A percentile compares a stretch with the other conserved stretches of the same genome.
Conservation (phyloP, 345 rosid genomes). For the Eucalyptus sp. region DNA sequence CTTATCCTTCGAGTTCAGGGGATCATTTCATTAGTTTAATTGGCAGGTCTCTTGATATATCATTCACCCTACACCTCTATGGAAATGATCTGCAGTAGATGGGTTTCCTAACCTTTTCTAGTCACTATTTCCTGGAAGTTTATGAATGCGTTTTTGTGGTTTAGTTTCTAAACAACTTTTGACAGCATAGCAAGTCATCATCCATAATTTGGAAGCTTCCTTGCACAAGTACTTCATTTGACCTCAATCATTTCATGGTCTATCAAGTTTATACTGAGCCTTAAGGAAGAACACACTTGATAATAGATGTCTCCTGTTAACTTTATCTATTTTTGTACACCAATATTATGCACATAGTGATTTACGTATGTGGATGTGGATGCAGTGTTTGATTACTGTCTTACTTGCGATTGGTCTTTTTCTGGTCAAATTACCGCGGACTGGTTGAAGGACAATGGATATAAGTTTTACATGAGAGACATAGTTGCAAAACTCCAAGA, state of each 20-base stretch:
- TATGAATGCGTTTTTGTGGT: neutral
- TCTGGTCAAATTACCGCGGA: neutral
- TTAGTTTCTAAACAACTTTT: neutral
- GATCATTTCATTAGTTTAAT: neutral
- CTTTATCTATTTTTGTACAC: neutral
- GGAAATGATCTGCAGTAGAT: neutral
- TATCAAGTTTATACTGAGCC: neutral
- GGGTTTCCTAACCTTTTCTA: neutral
- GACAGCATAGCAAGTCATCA: neutral
- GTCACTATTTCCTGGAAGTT: neutral
- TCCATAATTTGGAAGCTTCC: neutral
- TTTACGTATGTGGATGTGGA: neutral
- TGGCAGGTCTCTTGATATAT: neutral
- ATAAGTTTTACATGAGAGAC: constrained; percentile 48
- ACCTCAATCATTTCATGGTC: neutral
- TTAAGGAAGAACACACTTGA: neutral
- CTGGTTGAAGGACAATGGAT: constrained; percentile 43
- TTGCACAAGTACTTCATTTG: neutral
- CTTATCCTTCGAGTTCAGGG: neutral
- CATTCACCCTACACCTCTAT: neutral
- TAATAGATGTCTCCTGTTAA: neutral
- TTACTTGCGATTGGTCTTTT: constrained; percentile 30
- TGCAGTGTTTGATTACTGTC: constrained; percentile 85
- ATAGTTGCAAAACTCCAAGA: constrained; percentile 57
- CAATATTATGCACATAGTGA: neutral